These are phyloP conservation scores for Cyberlindnera euphorbiae DNA, from an alignment of 805 yeast species.

Conservation along the genomic window DNA sequence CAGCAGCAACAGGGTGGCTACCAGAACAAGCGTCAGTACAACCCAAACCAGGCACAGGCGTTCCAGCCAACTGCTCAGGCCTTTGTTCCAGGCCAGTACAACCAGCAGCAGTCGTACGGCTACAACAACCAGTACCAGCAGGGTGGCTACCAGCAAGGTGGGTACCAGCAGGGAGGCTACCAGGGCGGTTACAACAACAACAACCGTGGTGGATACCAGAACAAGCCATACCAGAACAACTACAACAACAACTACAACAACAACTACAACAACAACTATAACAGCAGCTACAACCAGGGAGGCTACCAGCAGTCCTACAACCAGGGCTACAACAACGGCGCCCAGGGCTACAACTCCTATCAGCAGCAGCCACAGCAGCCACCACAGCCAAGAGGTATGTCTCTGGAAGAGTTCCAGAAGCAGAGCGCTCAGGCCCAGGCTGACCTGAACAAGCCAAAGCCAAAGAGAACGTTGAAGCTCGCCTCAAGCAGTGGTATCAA, in stretches of 20 bases:
- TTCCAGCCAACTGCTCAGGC: constrained; percentile 43
- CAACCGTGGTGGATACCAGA: constrained; percentile 6
- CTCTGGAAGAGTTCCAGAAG: constrained; percentile 78
- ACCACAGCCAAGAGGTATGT: constrained; percentile 49
- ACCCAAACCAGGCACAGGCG: constrained; percentile 45
- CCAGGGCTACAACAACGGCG: constrained; percentile 13
- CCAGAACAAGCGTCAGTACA: constrained; percentile 35
- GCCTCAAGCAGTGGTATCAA: constrained; percentile 63
- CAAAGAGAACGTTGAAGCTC: constrained; percentile 63
- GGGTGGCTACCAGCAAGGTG: constrained; percentile 11
- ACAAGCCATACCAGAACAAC: constrained; percentile 3
- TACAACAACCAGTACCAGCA: constrained; percentile 19
- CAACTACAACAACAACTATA: constrained; percentile 13
- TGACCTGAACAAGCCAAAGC: constrained; percentile 18
- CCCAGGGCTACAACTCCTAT: constrained; percentile 12
- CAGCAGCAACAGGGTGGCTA: constrained; percentile 19
- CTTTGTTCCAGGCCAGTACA: constrained; percentile 35
- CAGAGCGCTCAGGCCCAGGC: constrained; percentile 33
- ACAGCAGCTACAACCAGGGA: constrained; percentile 16
- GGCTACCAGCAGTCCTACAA: constrained; percentile 17
- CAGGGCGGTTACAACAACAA: constrained; percentile 5
- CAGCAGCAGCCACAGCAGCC: constrained; percentile 25
- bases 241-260: constrained; percentile 17
- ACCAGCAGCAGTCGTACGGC: constrained; percentile 9
- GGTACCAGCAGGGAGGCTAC: constrained; percentile 1